Evolutionary conservation across 331 rosid genomes (phyloP), one percentile per base, ranked within the genome.

Genomic region (Stylosanthes scabra): DNA sequence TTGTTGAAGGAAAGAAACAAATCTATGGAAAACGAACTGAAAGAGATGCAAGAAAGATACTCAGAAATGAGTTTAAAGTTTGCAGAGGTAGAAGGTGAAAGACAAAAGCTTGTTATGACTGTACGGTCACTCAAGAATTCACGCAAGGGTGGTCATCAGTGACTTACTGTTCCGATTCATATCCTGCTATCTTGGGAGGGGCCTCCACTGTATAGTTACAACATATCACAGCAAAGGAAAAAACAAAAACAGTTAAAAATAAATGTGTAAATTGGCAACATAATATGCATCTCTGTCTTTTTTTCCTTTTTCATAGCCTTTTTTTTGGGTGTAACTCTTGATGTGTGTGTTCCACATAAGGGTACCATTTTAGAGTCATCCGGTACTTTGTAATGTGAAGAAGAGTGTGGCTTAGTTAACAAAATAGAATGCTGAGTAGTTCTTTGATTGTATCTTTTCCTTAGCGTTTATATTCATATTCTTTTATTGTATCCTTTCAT

Each of bases 31-130:
- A 80, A 78, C 8, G 99, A 92, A 51, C 88, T 95, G 59, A 88
- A 92, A 81, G 99, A 95, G 71, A 88, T 95, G 86, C 99, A 92
- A 85, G 92, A 86, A 88, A 90, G 98, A 81, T 95, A 95, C 86
- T 95, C 97, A 66, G 99, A 92, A 70, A 87, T 92, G 85, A 95
- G 99, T 87, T 98, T 95, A 73, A 95, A 83, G 82, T 95, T 95
- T 5, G 98, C 99, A 0, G 98, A 92, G 86, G 99, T 95, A 29
- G 99, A 95, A 86, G 97, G 99, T 63, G 99, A 95, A 86, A 92
- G 99, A 77, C 98, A 95, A 71, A 83, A 88, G 84, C 97, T 95
- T 60, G 98, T 92, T 63, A 95, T 95, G 99, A 87, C 92, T 0
- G 82, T 95, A 66, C 74, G 99, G 68, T 87, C 75, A 82, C 92